phyloP scores from a whole-genome alignment of 108 stramenopile species.

The Fragilariopsis cylindrus region DNA sequence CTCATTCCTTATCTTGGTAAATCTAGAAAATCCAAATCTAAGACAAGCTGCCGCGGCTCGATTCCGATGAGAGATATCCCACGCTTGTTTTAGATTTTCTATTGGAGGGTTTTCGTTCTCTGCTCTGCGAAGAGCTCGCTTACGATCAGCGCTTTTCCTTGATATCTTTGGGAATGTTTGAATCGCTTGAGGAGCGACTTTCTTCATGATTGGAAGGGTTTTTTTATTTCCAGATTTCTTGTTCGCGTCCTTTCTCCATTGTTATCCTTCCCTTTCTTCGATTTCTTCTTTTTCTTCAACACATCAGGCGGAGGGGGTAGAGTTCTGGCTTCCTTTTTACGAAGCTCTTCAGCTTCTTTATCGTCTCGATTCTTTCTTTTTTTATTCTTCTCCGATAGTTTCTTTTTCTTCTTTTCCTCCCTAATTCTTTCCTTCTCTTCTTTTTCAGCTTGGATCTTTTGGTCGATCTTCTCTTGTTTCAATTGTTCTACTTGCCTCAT shows the following conservation, averaged over 20 bases:
- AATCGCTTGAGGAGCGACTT: background rate
- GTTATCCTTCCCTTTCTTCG: constrained; percentile 26
- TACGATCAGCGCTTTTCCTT: constrained; percentile 60
- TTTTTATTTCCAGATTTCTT: constrained; percentile 18
- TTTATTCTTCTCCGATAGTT: constrained; percentile 55
- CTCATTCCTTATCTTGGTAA: constrained; percentile 76
- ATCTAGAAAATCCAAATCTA: constrained; percentile 80
- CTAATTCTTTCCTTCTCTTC: constrained; percentile 71
- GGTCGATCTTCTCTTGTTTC: constrained; percentile 67
- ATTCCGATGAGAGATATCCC: constrained; percentile 79
- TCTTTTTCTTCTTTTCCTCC: constrained; percentile 62
- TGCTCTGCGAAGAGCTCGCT: constrained; percentile 53
- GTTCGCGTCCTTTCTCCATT: constrained; percentile 9
- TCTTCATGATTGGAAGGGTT: constrained; percentile 1
- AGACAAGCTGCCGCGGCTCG: constrained; percentile 63
- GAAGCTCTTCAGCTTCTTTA: constrained; percentile 20
- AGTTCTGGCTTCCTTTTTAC: constrained; percentile 10
- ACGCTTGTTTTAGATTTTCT: constrained; percentile 81
- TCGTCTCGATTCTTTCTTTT: constrained; percentile 51
- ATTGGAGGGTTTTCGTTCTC: constrained; percentile 76
- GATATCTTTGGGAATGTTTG: constrained; percentile 8
- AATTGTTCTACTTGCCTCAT: constrained; percentile 47
- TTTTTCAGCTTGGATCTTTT: constrained; percentile 61
- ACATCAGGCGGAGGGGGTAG: constrained; percentile 19
- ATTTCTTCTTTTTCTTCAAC: constrained; percentile 29